Conservation (phyloP, 129 eudicot species). For the Chrysanthemum lavandulifolium region DNA sequence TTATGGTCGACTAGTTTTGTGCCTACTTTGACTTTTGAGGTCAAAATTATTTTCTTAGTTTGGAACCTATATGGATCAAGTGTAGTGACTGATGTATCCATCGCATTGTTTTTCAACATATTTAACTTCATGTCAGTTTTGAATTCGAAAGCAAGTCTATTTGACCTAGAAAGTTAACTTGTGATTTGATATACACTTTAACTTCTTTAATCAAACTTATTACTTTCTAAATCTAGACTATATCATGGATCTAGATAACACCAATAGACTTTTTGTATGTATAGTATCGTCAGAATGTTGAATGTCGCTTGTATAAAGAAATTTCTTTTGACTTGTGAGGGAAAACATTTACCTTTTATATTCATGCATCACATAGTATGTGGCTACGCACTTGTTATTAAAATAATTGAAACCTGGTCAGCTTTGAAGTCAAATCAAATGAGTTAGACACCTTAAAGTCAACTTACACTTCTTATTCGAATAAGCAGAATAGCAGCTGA, state of each 20-base stretch:
- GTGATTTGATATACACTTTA: not conserved
- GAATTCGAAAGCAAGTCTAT: not conserved
- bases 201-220: not conserved
- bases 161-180: slow-evolving; percentile 9
- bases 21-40: slow-evolving; percentile 6
- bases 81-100: not conserved
- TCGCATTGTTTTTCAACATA: not conserved
- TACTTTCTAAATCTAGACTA: slow-evolving; percentile 1
- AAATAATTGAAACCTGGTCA: not conserved
- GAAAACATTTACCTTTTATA: not conserved
- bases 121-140: not conserved
- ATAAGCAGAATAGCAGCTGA: slow-evolving; percentile 65
- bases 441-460: not conserved
- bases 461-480: not conserved
- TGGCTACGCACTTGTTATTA: not conserved
- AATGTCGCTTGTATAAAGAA: not conserved
- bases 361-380: not conserved
- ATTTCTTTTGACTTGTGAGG: slow-evolving; percentile 1
- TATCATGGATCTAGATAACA: not conserved
- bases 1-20: not conserved
- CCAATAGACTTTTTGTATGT: not conserved
- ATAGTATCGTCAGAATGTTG: not conserved
- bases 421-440: slow-evolving; percentile 5
- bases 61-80: not conserved
- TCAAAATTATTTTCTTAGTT: not conserved